Percentiles rank a stretch among this genome's conserved stretches.
Conservation (phyloP, 2,329 filamentous ascomycete genomes). For the Graphiopsis chlorocephala region DNA sequence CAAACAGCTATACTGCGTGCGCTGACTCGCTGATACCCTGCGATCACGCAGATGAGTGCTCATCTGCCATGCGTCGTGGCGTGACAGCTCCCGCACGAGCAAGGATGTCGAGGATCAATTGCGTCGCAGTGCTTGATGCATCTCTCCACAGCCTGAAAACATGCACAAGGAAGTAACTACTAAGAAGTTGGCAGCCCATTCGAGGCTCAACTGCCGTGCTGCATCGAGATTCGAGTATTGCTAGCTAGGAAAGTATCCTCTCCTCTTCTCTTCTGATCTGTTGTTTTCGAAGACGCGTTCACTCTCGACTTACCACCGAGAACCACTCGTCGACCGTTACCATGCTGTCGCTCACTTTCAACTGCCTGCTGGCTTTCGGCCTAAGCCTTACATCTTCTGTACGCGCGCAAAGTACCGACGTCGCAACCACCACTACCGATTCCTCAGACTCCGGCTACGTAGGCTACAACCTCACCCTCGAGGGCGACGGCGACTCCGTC, state of each 20-base stretch:
- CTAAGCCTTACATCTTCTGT: slow-evolving; percentile 30
- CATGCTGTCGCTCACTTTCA: slow-evolving; percentile 14
- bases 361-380: slow-evolving; percentile 17
- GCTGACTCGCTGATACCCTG: not conserved
- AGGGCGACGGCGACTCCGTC: slow-evolving; percentile 35
- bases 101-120: slow-evolving; percentile 7
- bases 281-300: not conserved
- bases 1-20: slow-evolving; percentile 5
- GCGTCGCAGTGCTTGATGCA: slow-evolving; percentile 1
- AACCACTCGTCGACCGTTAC: not conserved
- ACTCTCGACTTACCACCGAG: not conserved
- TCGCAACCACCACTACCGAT: slow-evolving; percentile 13
- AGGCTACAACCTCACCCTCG: slow-evolving; percentile 32
- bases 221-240: not conserved
- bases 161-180: not conserved
- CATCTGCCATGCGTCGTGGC: slow-evolving; percentile 11
- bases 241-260: not conserved
- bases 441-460: slow-evolving; percentile 20
- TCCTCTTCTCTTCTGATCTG: not conserved
- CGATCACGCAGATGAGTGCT: not conserved
- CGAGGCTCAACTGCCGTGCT: slow-evolving; percentile 4
- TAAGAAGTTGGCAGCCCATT: not conserved
- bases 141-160: not conserved
- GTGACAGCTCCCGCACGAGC: not conserved
- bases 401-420: slow-evolving; percentile 26